These are phyloP conservation scores for Iodosphaeria phyllophila DNA, from an alignment of 2,329 filamentous ascomycete species.

Conservation along the genomic window DNA sequence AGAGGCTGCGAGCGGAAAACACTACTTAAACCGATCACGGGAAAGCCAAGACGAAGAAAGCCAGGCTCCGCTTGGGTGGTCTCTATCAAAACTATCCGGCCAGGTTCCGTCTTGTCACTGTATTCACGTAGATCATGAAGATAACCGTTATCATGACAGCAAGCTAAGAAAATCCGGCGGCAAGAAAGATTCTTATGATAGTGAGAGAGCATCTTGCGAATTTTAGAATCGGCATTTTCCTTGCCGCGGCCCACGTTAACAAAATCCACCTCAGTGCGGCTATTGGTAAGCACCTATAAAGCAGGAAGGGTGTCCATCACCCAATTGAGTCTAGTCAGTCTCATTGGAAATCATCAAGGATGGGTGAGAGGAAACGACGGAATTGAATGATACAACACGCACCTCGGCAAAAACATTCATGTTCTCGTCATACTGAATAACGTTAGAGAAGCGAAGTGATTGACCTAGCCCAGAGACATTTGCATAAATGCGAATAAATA, in stretches of 20 bases:
- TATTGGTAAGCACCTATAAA: conserved; percentile 17
- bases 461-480: conserved; percentile 15
- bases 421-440: conserved; percentile 13
- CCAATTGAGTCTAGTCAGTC: too few relatives aligned
- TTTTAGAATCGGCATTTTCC: conserved; percentile 12
- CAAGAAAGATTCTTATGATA: conserved; percentile 15
- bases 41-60: conserved; percentile 13
- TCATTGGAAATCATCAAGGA: too few relatives aligned
- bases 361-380: too few relatives aligned
- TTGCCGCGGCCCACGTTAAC: conserved; percentile 17
- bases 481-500: conserved; percentile 15
- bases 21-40: conserved; percentile 12
- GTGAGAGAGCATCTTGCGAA: conserved; percentile 12
- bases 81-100: conserved; percentile 12
- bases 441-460: conserved; percentile 13
- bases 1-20: conserved; percentile 14
- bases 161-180: conserved; percentile 15
- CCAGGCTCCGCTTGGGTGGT: conserved; percentile 14
- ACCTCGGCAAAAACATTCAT: conserved; percentile 15
- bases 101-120: conserved; percentile 7
- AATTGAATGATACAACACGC: too few relatives aligned
- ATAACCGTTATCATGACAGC: conserved; percentile 17
- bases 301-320: too few relatives aligned
- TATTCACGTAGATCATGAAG: conserved; percentile 14
- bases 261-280: conserved; percentile 15